Percentiles rank a stretch among this genome's conserved stretches.
Evolutionary conservation across 345 rosid species (phyloP).

Genomic region (Geranium rotundifolium): DNA sequence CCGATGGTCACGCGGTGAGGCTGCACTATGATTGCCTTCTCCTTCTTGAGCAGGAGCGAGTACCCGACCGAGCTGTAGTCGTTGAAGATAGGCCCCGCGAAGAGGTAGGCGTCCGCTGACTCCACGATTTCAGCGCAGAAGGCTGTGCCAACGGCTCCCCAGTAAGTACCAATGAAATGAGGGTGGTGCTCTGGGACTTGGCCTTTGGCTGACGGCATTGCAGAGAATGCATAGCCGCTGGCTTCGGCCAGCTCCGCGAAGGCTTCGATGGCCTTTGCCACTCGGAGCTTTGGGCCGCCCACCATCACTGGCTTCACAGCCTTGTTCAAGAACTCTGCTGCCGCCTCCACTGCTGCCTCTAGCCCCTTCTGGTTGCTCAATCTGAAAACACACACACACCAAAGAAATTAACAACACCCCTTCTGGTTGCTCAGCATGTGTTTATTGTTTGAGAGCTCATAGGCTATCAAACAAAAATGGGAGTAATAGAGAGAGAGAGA

Average conservation of each 20-base stretch:
- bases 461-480: too few relatives aligned
- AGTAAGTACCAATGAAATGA: constrained; percentile 27
- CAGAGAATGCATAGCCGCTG: constrained; percentile 22
- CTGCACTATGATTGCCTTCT: constrained; percentile 26
- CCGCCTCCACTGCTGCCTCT: constrained; percentile 27
- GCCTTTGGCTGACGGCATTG: constrained; percentile 32
- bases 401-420: constrained; percentile 3
- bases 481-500: too few relatives aligned
- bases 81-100: constrained; percentile 30
- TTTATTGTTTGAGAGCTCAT: too few relatives aligned
- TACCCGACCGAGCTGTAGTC: constrained; percentile 26
- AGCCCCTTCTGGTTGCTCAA: constrained; percentile 20
- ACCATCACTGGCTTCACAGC: constrained; percentile 31
- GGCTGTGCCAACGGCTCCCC: constrained; percentile 26
- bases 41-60: constrained; percentile 24
- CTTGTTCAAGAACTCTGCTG: constrained; percentile 18
- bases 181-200: constrained; percentile 19
- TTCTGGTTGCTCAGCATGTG: constrained; percentile 18
- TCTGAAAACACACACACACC: not conserved
- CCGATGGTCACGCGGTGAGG: constrained; percentile 25
- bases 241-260: constrained; percentile 24
- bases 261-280: constrained; percentile 16
- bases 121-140: constrained; percentile 26
- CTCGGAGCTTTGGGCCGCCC: constrained; percentile 29
- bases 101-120: constrained; percentile 27